Base-by-base conservation (phyloP, 164 flowering plant species). In the Magnolia officinalis region DNA sequence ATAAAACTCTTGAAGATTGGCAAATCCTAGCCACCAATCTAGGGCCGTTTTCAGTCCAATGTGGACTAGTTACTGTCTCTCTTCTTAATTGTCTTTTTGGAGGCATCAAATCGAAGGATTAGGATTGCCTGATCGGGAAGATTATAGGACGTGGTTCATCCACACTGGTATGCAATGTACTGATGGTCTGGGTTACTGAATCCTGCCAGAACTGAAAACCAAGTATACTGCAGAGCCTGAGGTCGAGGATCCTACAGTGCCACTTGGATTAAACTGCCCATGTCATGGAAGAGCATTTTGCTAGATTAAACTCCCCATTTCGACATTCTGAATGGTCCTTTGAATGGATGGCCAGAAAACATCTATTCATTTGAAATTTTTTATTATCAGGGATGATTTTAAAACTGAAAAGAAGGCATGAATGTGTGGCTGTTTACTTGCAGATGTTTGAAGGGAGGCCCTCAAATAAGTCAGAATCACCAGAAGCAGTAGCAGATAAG, bases 381-480 rank as follows among this genome's bases (percentile, higher is more conserved):
- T 26, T 26, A 26, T 26, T 1, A 26, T 26, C 29, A 26, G 29
- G 29, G 29, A 26, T 37, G 45, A 37, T 87, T 37, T 16, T 70
- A 19, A 65, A 1, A 65, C 11, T 65, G 24, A 23, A 13, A 65
- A 24, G 23, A 21, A 16, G 37, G 26, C 2, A 2, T 68, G 71
- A 6, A 8, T 66, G 16, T 26, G 29, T 21, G 70, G 9, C 61
- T 13, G 21, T 19, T 74, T 78, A 59, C 20, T 16, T 79, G 71
- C 78, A 89, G 90, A 88, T 89, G 89, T 86, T 85, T 73, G 84
- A 81, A 76, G 92, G 92, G 14, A 83, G 85, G n/a, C 89, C 90
- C 50, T 81, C 90, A 67, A 83, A 88, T 67, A 83, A 76, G 71
- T 82, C 77, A 69, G 85, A 87, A 68, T 29, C 76, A 24, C 79